phyloP scores from a whole-genome alignment of 495 filamentous ascomycete genomes.

The Penicillium cinerascens region DNA sequence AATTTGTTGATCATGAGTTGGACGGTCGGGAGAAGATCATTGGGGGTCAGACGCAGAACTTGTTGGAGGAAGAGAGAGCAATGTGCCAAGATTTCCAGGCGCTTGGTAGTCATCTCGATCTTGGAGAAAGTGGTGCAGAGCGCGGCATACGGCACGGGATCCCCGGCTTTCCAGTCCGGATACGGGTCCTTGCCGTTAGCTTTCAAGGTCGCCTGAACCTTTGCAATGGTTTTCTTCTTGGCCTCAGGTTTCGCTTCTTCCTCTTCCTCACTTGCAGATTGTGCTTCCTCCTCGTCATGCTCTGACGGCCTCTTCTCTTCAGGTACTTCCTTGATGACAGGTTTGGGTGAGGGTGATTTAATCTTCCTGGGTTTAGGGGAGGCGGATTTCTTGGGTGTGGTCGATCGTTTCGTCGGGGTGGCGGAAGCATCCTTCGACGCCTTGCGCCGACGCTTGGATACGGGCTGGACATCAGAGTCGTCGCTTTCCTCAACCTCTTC shows the following conservation, averaged over 20 bases:
- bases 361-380: constrained; percentile 16
- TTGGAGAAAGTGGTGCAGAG: constrained; percentile 92
- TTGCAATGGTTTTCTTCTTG: constrained; percentile 73
- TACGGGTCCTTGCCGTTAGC: constrained; percentile 72
- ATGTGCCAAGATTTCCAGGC: constrained; percentile 78
- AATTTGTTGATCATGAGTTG: constrained; percentile 97
- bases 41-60: constrained; percentile 84
- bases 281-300: constrained; percentile 46
- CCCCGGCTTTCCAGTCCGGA: constrained; percentile 87
- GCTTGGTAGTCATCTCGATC: constrained; percentile 88
- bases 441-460: constrained; percentile 40
- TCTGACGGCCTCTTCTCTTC: constrained; percentile 39
- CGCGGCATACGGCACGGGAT: constrained; percentile 90
- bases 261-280: constrained; percentile 51
- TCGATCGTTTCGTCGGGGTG: neutral
- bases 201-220: constrained; percentile 74
- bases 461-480: constrained; percentile 52
- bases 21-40: constrained; percentile 81
- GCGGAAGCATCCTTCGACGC: constrained; percentile 9
- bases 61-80: constrained; percentile 90
- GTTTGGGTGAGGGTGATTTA: constrained; percentile 21
- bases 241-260: constrained; percentile 74
- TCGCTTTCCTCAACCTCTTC: constrained; percentile 41
- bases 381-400: constrained; percentile 21
- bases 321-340: constrained; percentile 31